phyloP scores from a whole-genome alignment of 768 basidiomycete genomes.

The Hirschioporus abietinus region DNA sequence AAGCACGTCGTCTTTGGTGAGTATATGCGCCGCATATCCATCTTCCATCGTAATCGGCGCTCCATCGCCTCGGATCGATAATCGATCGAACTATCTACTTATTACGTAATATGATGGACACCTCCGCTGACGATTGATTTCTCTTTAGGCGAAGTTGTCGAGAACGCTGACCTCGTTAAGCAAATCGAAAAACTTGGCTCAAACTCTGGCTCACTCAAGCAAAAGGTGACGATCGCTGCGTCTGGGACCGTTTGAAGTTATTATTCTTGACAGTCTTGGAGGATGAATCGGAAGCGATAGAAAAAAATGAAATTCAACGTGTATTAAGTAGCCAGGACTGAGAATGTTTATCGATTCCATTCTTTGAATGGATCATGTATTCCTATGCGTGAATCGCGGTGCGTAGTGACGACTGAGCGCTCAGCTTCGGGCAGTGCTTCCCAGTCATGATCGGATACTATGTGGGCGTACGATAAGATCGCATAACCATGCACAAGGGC shows the following conservation, averaged over 20 bases:
- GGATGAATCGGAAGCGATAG: not conserved
- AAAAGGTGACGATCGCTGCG: slow-evolving; percentile 46
- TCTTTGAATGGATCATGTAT: too few species aligned
- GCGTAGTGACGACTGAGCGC: not conserved
- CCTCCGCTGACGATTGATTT: too few species aligned
- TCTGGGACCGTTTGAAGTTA: slow-evolving; percentile 42
- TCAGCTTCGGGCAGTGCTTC: not conserved
- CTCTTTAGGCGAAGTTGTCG: slow-evolving; percentile 53
- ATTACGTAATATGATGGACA: not conserved
- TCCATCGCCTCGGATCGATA: not conserved
- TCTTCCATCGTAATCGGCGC: not conserved
- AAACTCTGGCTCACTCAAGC: slow-evolving; percentile 33
- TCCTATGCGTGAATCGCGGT: too few species aligned
- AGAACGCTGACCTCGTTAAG: slow-evolving; percentile 49
- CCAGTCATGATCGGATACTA: not conserved
- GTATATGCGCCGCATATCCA: slow-evolving; percentile 7
- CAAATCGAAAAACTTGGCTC: slow-evolving; percentile 37
- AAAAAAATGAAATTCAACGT: not conserved
- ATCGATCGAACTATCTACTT: not conserved
- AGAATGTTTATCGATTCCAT: too few species aligned
- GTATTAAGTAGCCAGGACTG: not conserved
- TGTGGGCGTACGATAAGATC: not conserved
- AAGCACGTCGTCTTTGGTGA: slow-evolving; percentile 83
- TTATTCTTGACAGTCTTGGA: not conserved
- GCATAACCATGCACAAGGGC: not conserved